A percentile compares a stretch with the other conserved stretches of the same genome.
Conservation (phyloP, 306 rosid genomes). For the Carpinus viminea region DNA sequence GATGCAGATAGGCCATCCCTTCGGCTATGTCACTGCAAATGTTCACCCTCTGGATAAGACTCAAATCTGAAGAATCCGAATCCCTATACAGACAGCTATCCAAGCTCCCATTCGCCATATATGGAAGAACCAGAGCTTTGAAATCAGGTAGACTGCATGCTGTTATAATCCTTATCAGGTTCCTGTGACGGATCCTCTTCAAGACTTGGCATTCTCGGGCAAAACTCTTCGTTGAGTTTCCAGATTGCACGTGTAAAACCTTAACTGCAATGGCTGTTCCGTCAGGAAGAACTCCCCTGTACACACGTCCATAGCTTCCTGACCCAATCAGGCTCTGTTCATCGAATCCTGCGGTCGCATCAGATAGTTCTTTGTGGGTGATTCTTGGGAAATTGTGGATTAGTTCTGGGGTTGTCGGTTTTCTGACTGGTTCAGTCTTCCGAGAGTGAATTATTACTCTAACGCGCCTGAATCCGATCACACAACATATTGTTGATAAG, state of each 20-base stretch:
- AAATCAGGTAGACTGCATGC: conserved; percentile 78
- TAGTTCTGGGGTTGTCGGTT: conserved; percentile 42
- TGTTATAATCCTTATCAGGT: conserved; percentile 69
- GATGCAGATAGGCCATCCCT: conserved; percentile 82
- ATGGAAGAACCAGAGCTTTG: conserved; percentile 74
- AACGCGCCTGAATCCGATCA: conserved; percentile 42
- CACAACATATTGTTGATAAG: conserved; percentile 48
- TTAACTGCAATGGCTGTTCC: conserved; percentile 59
- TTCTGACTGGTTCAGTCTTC: conserved; percentile 22
- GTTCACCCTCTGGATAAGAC: conserved; percentile 58
- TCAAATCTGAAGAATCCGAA: conserved; percentile 53
- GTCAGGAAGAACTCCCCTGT: conserved; percentile 56
- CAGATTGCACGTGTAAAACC: conserved; percentile 61
- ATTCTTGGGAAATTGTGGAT: conserved; percentile 60
- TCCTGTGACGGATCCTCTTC: conserved; percentile 72
- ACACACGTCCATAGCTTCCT: conserved; percentile 66
- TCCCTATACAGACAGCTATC: conserved; percentile 55
- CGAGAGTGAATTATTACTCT: conserved; percentile 33
- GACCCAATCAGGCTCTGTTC: conserved; percentile 55
- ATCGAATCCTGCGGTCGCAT: conserved; percentile 65
- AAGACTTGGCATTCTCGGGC: conserved; percentile 68
- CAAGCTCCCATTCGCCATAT: conserved; percentile 77
- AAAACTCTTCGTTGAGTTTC: conserved; percentile 63
- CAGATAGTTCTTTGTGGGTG: conserved; percentile 59
- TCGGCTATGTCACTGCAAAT: conserved; percentile 81